Evolutionary conservation across 352 stramenopile genomes (phyloP), one percentile per base, ranked within the genome.

Genomic region (Globisporangium middletonii): DNA sequence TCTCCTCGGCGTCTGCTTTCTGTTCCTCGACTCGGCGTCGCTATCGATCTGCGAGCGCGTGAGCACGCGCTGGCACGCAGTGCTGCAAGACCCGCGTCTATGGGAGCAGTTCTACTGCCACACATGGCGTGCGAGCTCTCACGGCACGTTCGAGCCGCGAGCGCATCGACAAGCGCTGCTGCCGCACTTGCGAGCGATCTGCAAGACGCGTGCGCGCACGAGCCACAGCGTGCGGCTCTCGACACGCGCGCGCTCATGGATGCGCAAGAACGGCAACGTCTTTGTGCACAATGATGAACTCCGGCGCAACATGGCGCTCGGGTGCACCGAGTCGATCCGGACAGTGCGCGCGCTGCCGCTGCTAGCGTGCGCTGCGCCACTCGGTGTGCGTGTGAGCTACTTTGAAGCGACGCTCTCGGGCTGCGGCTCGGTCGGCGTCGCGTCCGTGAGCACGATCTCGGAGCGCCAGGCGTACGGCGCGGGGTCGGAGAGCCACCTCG

Each of bases 241-340:
- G 38, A 75, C 68, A n/a, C 68, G 65, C 13, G 68, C 65, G 27
- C 59, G 55, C 50, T 61, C 55, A 15, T 72, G 62, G 57, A 59
- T 65, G 7, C 53, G 59, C 27, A 18, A 45, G 33, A 62, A 62
- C 45, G 49, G 60, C 46, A 67, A 57, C 27, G 33, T 76, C n/a
- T 51, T 60, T n/a, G 42, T 70, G n/a, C 58, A 73, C 58, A 79
- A 76, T 53, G 52, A 72, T 45, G 69, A 59, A 41, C 51, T 74
- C 23, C 6, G 23, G 15, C 68, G 65, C 41, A 55, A 46, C 19
- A 60, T 76, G 12, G 42, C 42, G n/a, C 16, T 45, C 27, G 65
- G 65, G 5, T 62, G 60, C 51, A 61, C 71, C 46, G 71, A 79
- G 45, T 79, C 71, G 46, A 53, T 72, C 1, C 65, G 71, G 19